These are phyloP conservation scores for Opeltia flavorubescens DNA, from an alignment of 495 filamentous ascomycete species.

Conservation along the genomic window DNA sequence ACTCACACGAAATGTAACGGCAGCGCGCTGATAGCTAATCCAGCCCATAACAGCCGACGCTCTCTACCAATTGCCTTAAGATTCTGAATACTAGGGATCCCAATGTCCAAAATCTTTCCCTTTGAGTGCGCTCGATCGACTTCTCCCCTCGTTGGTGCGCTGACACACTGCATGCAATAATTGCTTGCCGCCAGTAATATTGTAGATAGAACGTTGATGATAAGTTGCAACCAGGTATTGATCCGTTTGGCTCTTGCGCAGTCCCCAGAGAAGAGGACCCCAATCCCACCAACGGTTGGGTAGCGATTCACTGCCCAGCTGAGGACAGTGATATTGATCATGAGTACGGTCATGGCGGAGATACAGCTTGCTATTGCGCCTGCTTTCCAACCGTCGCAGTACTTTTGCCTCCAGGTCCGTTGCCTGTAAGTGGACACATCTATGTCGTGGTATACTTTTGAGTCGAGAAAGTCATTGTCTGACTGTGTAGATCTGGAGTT, in stretches of 20 bases:
- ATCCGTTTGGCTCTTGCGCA: neutral
- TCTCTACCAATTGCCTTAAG: neutral
- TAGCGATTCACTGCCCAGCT: neutral
- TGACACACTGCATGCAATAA: slow-evolving; percentile 11
- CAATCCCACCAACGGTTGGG: neutral
- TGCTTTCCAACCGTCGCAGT: no score
- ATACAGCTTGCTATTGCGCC: no score
- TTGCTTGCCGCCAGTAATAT: slow-evolving; percentile 12
- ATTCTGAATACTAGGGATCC: slow-evolving; percentile 9
- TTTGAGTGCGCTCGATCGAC: slow-evolving; percentile 8
- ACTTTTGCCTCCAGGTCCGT: no score
- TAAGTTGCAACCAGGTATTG: slow-evolving; percentile 5
- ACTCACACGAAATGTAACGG: slow-evolving; percentile 7
- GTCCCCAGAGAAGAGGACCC: neutral
- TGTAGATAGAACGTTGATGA: slow-evolving; percentile 14
- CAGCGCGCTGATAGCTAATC: slow-evolving; percentile 1
- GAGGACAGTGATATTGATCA: slow-evolving; percentile 6
- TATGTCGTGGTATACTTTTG: no score
- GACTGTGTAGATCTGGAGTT: no score
- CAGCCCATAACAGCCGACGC: slow-evolving; percentile 1
- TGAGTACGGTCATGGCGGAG: no score
- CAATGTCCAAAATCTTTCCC: slow-evolving; percentile 6
- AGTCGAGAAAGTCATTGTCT: no score
- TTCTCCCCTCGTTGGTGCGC: slow-evolving; percentile 7
- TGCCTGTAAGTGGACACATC: no score